Evolutionary conservation across 2,329 filamentous ascomycete species (phyloP).

Genomic region (Allantophomopsis cytisporea): DNA sequence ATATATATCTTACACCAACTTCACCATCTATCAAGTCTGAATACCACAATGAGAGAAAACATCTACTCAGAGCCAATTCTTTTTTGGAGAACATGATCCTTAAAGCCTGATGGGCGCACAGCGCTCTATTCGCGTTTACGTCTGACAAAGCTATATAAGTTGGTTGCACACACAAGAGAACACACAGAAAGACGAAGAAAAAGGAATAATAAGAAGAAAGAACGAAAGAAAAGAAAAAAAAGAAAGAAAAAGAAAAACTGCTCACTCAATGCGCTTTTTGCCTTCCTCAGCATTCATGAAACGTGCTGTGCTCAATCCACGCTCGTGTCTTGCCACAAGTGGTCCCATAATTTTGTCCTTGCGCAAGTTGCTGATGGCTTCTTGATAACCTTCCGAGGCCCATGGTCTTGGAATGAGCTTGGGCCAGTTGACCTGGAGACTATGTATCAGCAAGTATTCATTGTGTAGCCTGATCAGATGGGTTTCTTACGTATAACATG

Average conservation of each 20-base stretch:
- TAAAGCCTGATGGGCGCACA: no score
- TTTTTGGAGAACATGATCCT: no score
- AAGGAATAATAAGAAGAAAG: no score
- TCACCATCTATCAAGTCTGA: no score
- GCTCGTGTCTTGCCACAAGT: constrained; percentile 62
- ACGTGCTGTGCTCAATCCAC: constrained; percentile 70
- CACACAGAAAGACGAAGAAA: neutral
- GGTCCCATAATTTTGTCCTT: constrained; percentile 73
- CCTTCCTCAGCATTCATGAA: constrained; percentile 86
- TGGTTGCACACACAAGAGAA: no score
- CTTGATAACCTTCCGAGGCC: constrained; percentile 77
- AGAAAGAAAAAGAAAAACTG: neutral
- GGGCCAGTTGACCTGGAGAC: constrained; percentile 81
- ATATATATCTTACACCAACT: no score
- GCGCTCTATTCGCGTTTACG: neutral
- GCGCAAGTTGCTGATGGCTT: constrained; percentile 69
- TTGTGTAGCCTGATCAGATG: neutral
- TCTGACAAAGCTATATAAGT: neutral
- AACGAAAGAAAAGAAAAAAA: neutral
- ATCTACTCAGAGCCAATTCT: no score
- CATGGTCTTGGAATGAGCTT: constrained; percentile 84
- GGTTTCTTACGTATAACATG: constrained; percentile 75
- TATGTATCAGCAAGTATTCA: constrained; percentile 4
- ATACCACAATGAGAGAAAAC: no score
- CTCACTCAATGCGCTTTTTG: constrained; percentile 88